Evolutionary conservation across 106 monocot species (phyloP).

Genomic region (Agapanthus africanus): DNA sequence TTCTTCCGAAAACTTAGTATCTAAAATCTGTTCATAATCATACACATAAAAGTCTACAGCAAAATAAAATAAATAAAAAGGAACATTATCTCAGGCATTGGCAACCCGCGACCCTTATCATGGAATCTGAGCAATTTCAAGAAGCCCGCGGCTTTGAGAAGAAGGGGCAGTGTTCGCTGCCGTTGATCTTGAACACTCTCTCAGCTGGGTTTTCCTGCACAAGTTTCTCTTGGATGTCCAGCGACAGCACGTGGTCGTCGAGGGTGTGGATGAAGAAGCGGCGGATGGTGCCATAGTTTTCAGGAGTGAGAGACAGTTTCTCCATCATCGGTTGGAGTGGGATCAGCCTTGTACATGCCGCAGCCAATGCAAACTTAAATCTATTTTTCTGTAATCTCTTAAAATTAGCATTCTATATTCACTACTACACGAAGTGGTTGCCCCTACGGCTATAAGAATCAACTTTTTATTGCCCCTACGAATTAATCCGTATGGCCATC

Average conservation of each 20-base stretch:
- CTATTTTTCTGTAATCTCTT: no score
- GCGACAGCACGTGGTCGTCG: constrained; percentile 66
- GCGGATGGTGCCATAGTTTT: constrained; percentile 68
- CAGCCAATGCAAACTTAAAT: constrained; percentile 71
- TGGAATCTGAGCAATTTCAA: constrained; percentile 73
- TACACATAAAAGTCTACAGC: no score
- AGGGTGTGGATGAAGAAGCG: constrained; percentile 80
- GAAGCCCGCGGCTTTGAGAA: constrained; percentile 93
- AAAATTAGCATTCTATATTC: no score
- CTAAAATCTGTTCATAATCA: no score
- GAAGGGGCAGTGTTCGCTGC: constrained; percentile 93
- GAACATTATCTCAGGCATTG: no score
- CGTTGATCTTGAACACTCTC: constrained; percentile 82
- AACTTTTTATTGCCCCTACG: no score
- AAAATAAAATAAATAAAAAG: no score
- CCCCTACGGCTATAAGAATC: no score
- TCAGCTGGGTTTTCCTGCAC: constrained; percentile 69
- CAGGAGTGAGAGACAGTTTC: constrained; percentile 64
- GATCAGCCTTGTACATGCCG: constrained; percentile 54
- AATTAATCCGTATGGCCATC: no score
- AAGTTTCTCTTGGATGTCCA: constrained; percentile 79
- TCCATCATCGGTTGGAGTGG: constrained; percentile 84
- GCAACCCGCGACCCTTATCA: no score
- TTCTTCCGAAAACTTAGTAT: no score
- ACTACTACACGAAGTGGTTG: no score